A percentile compares a stretch with the other conserved stretches of the same genome.
phyloP scores from a whole-genome alignment of 495 filamentous ascomycete genomes.

The Evernia prunastri region DNA sequence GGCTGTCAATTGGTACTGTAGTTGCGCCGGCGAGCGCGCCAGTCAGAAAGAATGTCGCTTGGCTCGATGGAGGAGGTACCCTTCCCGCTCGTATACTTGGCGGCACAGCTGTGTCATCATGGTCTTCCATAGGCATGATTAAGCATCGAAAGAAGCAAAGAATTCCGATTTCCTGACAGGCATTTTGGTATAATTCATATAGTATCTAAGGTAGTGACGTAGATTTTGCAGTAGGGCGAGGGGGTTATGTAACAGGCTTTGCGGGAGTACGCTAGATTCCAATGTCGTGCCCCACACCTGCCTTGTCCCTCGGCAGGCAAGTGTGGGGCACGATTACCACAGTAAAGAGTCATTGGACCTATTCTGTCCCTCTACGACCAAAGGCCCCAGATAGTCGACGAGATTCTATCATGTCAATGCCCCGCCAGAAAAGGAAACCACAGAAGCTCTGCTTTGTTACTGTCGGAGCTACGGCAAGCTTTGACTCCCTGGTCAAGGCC shows the following conservation, averaged over 20 bases:
- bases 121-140: background rate
- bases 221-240: background rate
- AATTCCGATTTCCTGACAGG: background rate
- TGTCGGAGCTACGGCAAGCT: conserved; percentile 83
- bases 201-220: background rate
- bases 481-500: conserved; percentile 61
- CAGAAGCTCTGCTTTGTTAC: conserved; percentile 68
- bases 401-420: background rate
- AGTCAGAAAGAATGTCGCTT: conserved; percentile 3
- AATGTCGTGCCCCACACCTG: no score
- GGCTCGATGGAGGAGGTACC: background rate
- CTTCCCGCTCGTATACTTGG: conserved; percentile 2
- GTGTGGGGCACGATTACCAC: no score
- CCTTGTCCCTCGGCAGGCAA: no score
- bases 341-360: no score
- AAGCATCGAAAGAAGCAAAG: background rate
- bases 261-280: no score
- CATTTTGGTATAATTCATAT: background rate
- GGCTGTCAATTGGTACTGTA: conserved; percentile 7
- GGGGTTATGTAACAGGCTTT: no score
- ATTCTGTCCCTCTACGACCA: background rate
- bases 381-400: background rate
- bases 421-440: background rate
- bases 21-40: conserved; percentile 10
- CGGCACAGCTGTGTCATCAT: background rate